Percentiles rank a stretch among this genome's conserved stretches.
These are phyloP conservation scores for Alternaria dauci DNA, from an alignment of 2,329 filamentous ascomycete species.

Conservation along the genomic window DNA sequence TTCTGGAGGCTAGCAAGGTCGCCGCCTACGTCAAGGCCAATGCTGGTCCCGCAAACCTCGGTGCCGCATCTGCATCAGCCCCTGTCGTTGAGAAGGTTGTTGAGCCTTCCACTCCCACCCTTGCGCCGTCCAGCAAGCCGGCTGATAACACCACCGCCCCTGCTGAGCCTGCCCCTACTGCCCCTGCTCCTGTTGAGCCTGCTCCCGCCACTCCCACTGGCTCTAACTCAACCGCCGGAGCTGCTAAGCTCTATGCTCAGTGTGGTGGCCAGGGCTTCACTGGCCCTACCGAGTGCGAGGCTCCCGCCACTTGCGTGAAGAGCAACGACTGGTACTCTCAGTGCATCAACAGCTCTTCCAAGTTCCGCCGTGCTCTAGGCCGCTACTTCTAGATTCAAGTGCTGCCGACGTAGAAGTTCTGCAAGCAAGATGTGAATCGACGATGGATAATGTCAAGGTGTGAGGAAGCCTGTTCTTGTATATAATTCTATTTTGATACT, in stretches of 20 bases:
- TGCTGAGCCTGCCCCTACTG: background rate
- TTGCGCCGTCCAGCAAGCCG: too few species aligned
- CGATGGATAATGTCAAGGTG: background rate
- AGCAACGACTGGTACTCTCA: constrained; percentile 55
- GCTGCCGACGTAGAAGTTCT: accelerated
- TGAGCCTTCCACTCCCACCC: too few species aligned
- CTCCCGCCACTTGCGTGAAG: constrained; percentile 48
- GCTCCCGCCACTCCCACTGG: background rate
- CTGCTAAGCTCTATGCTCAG: constrained; percentile 38
- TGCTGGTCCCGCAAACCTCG: constrained; percentile 29
- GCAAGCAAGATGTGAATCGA: accelerated
- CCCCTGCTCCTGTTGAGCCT: background rate
- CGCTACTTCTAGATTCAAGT: background rate
- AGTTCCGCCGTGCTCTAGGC: constrained; percentile 16
- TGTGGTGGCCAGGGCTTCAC: constrained; percentile 54
- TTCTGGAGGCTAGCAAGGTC: constrained; percentile 26
- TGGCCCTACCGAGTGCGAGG: constrained; percentile 49
- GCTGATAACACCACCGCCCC: background rate
- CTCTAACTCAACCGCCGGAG: constrained; percentile 2
- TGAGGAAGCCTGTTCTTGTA: background rate
- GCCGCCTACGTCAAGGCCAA: constrained; percentile 33
- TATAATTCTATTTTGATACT: background rate
- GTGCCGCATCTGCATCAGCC: constrained; percentile 11
- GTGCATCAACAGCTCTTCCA: constrained; percentile 37
- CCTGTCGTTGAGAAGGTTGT: background rate